A percentile compares a stretch with the other conserved stretches of the same genome.
These are phyloP conservation scores for Perkinsus chesapeaki DNA, from an alignment of 169 alveolate species.

Conservation along the genomic window DNA sequence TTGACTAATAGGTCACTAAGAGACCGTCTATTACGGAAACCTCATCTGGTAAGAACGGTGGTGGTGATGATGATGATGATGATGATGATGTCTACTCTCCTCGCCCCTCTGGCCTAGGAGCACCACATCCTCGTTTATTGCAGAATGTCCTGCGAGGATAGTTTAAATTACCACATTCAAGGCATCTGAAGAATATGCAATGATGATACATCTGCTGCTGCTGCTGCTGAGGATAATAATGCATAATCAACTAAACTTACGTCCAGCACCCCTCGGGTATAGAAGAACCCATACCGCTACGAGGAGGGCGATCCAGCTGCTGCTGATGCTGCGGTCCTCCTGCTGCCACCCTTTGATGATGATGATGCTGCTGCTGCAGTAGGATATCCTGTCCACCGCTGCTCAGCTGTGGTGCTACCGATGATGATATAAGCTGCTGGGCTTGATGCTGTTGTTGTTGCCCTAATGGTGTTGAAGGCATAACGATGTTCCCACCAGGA, in stretches of 20 bases:
- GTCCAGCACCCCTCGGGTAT: background rate
- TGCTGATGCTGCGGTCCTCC: background rate
- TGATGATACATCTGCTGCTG: too few species aligned
- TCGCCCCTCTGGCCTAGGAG: background rate
- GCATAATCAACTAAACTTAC: background rate
- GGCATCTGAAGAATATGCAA: background rate
- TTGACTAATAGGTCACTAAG: too few species aligned
- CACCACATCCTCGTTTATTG: background rate
- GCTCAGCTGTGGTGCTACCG: background rate
- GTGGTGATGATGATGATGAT: too few species aligned
- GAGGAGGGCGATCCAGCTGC: background rate
- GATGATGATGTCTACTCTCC: too few species aligned
- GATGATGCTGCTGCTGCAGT: background rate
- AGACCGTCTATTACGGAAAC: too few species aligned
- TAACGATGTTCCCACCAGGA: background rate
- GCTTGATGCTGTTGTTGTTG: background rate
- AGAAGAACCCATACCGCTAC: background rate
- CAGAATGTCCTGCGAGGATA: background rate
- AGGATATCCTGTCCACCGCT: background rate
- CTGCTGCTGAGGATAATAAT: too few species aligned
- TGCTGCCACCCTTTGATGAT: too few species aligned
- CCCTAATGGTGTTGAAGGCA: too few species aligned
- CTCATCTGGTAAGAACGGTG: too few species aligned
- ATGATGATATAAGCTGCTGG: background rate
- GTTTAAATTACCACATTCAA: background rate